Evolutionary conservation across 306 rosid genomes (phyloP).

Genomic region (Potentilla sterilis): DNA sequence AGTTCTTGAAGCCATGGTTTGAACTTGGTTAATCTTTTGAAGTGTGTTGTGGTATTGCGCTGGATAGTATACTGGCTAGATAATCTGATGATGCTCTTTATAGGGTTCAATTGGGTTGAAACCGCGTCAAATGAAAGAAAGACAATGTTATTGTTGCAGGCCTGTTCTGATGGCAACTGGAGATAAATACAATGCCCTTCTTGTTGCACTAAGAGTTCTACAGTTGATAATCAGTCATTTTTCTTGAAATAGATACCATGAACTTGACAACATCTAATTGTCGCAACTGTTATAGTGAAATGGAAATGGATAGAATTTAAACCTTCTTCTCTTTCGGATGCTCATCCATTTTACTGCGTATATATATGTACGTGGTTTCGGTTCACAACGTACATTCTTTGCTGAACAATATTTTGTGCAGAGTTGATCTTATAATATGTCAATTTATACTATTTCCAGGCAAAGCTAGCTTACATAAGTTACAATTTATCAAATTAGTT

Average conservation of each 20-base stretch:
- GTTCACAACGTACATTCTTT: not conserved
- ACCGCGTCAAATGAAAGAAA: not conserved
- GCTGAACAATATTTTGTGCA: not conserved
- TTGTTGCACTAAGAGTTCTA: not conserved
- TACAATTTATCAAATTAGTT: not conserved
- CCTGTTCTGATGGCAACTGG: not conserved
- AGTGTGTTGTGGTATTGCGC: not conserved
- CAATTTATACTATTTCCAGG: not conserved
- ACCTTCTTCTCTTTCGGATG: not conserved
- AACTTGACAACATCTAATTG: not conserved
- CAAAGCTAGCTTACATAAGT: not conserved
- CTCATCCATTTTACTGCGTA: not conserved
- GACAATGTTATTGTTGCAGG: not conserved
- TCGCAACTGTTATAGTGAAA: not conserved
- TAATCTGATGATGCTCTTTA: not conserved
- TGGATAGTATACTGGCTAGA: not conserved
- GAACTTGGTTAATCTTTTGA: not conserved
- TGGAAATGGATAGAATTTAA: not conserved
- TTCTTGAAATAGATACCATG: not conserved
- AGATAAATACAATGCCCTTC: not conserved
- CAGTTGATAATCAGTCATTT: not conserved
- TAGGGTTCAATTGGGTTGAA: not conserved
- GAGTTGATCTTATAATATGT: too few relatives aligned
- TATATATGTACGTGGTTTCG: not conserved
- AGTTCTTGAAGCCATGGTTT: slow-evolving; percentile 14